A percentile compares a stretch with the other conserved stretches of the same genome.
Conservation (phyloP, 306 rosid species). For the Prunus mume region DNA sequence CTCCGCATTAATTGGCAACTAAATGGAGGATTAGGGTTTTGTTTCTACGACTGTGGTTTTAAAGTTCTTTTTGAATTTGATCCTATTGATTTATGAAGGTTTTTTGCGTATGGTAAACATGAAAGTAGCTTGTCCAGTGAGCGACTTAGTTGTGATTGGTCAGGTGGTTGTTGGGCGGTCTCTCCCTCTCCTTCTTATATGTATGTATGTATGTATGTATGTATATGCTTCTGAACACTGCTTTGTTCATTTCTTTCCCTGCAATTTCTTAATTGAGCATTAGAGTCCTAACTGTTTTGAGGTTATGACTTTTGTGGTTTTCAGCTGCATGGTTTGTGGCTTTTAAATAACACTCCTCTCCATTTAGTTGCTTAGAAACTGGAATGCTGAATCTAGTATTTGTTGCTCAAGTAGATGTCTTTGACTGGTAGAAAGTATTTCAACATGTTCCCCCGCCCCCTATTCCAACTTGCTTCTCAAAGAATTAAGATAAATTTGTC, state of each 20-base stretch:
- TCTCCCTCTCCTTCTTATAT: neutral
- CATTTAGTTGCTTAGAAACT: neutral
- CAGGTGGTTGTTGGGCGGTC: neutral
- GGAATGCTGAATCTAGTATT: neutral
- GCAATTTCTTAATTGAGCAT: neutral
- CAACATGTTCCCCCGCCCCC: neutral
- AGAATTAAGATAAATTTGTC: neutral
- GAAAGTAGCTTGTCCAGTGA: neutral
- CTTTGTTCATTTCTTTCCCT: neutral
- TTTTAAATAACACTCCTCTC: neutral
- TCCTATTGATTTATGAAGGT: neutral
- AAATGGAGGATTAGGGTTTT: conserved; percentile 2
- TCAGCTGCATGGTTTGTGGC: neutral
- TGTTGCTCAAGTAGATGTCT: neutral
- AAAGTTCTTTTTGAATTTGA: neutral
- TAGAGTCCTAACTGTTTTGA: neutral
- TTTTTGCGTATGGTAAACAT: neutral
- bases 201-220: neutral
- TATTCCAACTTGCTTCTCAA: neutral
- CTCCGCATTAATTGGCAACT: neutral
- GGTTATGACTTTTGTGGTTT: neutral
- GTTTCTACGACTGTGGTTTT: neutral
- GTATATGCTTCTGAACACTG: neutral
- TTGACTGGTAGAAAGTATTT: neutral
- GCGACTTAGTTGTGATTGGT: neutral